phyloP scores from a whole-genome alignment of 78 protist genomes.

The Dictyostelium purpureum region DNA sequence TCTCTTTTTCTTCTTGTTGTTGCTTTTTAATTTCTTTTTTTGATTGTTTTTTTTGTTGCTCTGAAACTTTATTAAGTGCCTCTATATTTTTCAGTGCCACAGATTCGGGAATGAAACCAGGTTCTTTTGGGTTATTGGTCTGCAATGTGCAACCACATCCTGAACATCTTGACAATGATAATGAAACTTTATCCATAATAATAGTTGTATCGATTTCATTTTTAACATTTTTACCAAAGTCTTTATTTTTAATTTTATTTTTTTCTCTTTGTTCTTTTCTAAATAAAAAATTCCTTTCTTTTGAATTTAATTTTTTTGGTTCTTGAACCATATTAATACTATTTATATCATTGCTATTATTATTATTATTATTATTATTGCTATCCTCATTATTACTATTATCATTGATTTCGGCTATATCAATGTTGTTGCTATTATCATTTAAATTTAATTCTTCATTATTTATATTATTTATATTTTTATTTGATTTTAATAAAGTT shows the following conservation, averaged over 20 bases:
- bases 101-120: constrained; percentile 66
- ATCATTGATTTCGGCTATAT: not conserved
- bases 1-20: constrained; percentile 4
- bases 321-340: not conserved
- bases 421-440: not conserved
- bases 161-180: constrained; percentile 15
- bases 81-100: constrained; percentile 17
- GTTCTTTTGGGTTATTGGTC: constrained; percentile 17
- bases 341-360: not conserved
- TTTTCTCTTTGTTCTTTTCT: not conserved
- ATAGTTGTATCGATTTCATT: not conserved
- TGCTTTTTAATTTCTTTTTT: not conserved
- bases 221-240: not conserved
- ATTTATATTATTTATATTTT: not conserved
- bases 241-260: not conserved
- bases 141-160: constrained; percentile 77
- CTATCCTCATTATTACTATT: not conserved
- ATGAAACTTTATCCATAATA: not conserved
- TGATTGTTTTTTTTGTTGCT: not conserved
- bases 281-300: constrained; percentile 39
- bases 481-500: not conserved
- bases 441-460: not conserved
- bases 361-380: not conserved
- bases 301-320: not conserved
- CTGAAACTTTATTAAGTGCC: not conserved